Base-by-base conservation (phyloP, 202 grass and related monocot species). In the Setaria italica region DNA sequence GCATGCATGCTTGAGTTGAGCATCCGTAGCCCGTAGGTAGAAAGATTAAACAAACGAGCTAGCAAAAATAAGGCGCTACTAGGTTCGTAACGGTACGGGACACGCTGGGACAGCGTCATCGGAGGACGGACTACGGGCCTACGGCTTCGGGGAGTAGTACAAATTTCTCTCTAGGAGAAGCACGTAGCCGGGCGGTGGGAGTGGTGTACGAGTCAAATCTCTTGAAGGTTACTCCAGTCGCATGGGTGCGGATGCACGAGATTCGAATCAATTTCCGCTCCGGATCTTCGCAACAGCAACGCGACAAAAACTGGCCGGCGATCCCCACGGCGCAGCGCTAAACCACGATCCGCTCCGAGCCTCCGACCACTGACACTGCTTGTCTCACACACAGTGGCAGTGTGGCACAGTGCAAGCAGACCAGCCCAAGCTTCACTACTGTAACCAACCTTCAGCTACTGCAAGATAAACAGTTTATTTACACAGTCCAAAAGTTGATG, bases 281-380 rank as follows among this genome's bases (percentile, higher is more conserved):
- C 82, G 92, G 92, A 94, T 92, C 92, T 94, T 94, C 87, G 53
- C 39, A 88, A 64, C 92, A 88, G 81, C 81, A 86, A 92, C 45
- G 49, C 55, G 92, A 94, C 90, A 87, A 82, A 70, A 75, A 51
- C 54, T 67, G 67, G 15, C 66, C 74, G 74, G 74, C 66, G 55
- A 73, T 55, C 67, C 82, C 72, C 59, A 60, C 74, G 84, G 89
- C 84, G 67, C 79, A 41, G 58, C 39, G 39, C 39, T 37, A 37
- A 37, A 65, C 29, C 88, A 54, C 74, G 80, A 83, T 67, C 50
- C 48, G 48, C 53, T 33, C 72, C 25, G 32, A 63, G 3, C 45
- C 53, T 33, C 72, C 25, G 32, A 63, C 5, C 45, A 9, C 37
- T 53, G 15, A 64, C 29, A 6, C 21, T 33, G 17, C 60, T 37